Evolutionary conservation across 805 yeast species (phyloP).

Genomic region (Saccharomycopsis javanensis): DNA sequence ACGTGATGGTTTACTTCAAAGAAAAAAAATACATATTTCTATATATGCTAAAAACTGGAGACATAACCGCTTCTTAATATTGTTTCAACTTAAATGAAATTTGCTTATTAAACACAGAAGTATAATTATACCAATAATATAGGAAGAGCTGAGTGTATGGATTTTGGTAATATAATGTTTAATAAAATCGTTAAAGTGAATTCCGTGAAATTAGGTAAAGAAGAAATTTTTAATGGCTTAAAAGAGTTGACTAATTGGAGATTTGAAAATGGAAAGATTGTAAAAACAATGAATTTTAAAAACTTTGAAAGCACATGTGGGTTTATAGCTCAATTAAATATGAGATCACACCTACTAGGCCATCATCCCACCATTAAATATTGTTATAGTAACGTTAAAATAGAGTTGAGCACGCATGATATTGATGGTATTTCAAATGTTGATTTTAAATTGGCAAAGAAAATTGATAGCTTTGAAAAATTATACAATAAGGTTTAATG

Average conservation of each 20-base stretch:
- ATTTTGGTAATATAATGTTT: conserved; percentile 25
- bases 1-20: no score
- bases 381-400: conserved; percentile 46
- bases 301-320: conserved; percentile 59
- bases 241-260: conserved; percentile 11
- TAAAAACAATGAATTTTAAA: conserved; percentile 33
- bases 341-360: conserved; percentile 45
- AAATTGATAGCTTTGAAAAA: conserved; percentile 31
- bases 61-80: no score
- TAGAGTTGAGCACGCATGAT: conserved; percentile 60
- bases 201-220: conserved; percentile 24
- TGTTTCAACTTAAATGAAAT: no score
- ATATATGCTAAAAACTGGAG: no score
- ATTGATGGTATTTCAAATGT: conserved; percentile 39
- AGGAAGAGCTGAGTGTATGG: neutral
- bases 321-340: conserved; percentile 48
- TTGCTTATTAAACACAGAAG: no score
- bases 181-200: conserved; percentile 28
- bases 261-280: conserved; percentile 2
- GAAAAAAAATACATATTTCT: no score
- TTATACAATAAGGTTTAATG: no score
- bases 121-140: neutral
- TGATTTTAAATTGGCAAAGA: conserved; percentile 50
- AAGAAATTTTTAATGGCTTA: conserved; percentile 22
- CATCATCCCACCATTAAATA: conserved; percentile 69